Conservation (phyloP, 495 filamentous ascomycete genomes). For the Penicillium paradoxum region DNA sequence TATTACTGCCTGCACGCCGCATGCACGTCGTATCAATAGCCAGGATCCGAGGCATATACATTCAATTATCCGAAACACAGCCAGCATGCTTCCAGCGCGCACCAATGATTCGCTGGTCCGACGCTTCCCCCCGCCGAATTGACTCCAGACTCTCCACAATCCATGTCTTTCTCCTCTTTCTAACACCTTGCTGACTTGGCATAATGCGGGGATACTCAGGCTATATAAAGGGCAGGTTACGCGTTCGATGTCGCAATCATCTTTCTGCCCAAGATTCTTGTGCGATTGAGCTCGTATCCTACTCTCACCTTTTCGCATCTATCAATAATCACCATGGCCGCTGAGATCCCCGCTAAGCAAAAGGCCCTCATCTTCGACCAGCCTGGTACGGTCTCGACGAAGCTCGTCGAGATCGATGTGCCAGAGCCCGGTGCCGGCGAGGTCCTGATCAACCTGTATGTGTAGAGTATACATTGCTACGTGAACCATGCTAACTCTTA, state of each 20-base stretch:
- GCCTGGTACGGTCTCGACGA: constrained; percentile 63
- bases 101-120: not conserved
- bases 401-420: constrained; percentile 59
- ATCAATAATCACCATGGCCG: constrained; percentile 18
- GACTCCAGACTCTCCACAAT: not conserved
- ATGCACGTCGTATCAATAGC: not conserved
- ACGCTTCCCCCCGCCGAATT: not conserved
- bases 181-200: not conserved
- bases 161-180: not conserved
- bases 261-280: not conserved
- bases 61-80: not conserved
- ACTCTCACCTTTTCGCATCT: not conserved
- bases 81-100: not conserved
- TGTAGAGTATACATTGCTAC: not conserved
- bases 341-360: constrained; percentile 55
- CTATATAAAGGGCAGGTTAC: not conserved
- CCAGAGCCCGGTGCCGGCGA: constrained; percentile 61
- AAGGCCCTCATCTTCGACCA: constrained; percentile 68
- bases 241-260: too few species aligned
- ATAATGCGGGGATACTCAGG: not conserved
- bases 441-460: constrained; percentile 61
- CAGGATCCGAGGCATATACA: not conserved
- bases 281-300: not conserved
- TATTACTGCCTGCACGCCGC: too few species aligned
- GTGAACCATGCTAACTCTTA: constrained; percentile 8